Evolutionary conservation across 2,329 filamentous ascomycete species (phyloP).

Genomic region (Colletotrichum incanum): DNA sequence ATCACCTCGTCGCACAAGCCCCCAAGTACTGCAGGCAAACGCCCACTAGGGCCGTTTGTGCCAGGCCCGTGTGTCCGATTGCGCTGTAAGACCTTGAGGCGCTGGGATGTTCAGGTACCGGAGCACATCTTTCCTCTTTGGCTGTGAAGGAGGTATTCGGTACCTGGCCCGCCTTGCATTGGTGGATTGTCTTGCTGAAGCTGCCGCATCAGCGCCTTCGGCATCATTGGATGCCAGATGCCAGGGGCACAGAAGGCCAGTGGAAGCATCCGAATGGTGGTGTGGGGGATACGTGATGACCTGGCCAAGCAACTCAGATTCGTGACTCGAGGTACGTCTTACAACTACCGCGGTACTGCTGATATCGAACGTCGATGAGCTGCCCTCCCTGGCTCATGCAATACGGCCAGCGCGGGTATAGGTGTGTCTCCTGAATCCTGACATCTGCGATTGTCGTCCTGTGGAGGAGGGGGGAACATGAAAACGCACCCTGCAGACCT

Average conservation of each 20-base stretch:
- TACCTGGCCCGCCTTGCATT: slow-evolving; percentile 37
- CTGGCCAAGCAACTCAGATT: not conserved
- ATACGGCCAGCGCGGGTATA: slow-evolving; percentile 15
- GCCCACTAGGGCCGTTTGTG: slow-evolving; percentile 29
- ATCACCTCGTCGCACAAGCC: slow-evolving; percentile 30
- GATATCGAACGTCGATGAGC: slow-evolving; percentile 3
- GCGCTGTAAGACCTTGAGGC: slow-evolving; percentile 11
- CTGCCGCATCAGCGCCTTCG: slow-evolving; percentile 32
- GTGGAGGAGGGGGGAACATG: slow-evolving; percentile 21
- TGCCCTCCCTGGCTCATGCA: not conserved
- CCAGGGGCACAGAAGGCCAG: slow-evolving; percentile 32
- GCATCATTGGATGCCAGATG: slow-evolving; percentile 24
- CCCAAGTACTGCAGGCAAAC: slow-evolving; percentile 20
- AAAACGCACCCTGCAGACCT: slow-evolving; percentile 26
- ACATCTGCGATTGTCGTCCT: slow-evolving; percentile 22
- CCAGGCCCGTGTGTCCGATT: slow-evolving; percentile 34
- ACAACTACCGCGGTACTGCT: slow-evolving; percentile 12
- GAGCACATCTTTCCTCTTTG: slow-evolving; percentile 27
- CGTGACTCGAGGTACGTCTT: not conserved
- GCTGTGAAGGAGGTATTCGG: slow-evolving; percentile 27
- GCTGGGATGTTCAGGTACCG: slow-evolving; percentile 40
- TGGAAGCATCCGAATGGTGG: slow-evolving; percentile 40
- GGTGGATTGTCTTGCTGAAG: slow-evolving; percentile 27
- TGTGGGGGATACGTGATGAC: slow-evolving; percentile 26
- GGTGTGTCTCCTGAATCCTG: not conserved